A percentile compares a stretch with the other conserved stretches of the same genome.
Conservation (phyloP, 164 flowering plant species). For the Euptelea pleiosperma region DNA sequence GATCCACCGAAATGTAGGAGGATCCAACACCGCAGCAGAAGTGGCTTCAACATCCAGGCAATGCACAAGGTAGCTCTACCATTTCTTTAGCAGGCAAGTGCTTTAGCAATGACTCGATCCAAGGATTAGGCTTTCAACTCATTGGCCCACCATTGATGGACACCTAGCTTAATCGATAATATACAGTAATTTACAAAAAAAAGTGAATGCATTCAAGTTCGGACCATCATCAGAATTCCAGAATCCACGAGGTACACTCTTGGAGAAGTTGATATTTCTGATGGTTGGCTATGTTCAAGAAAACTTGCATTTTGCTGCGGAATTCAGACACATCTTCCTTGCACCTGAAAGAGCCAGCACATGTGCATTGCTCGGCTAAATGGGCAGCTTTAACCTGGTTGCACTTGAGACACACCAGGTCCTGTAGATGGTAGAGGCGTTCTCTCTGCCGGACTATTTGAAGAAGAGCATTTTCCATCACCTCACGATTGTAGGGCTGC, state of each 20-base stretch:
- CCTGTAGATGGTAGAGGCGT: conserved; percentile 85
- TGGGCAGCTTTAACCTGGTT: conserved; percentile 82
- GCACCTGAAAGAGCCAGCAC: conserved; percentile 83
- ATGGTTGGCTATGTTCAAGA: conserved; percentile 53
- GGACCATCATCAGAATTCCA: conserved; percentile 34
- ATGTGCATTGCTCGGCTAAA: conserved; percentile 74
- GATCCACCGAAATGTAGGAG: too few relatives aligned
- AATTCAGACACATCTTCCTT: conserved; percentile 69
- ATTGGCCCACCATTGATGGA: background rate
- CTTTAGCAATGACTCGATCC: too few relatives aligned
- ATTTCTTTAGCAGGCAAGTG: too few relatives aligned
- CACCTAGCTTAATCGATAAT: background rate
- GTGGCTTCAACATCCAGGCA: too few relatives aligned
- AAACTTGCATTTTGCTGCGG: conserved; percentile 62
- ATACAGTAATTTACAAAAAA: background rate
- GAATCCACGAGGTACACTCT: conserved; percentile 79
- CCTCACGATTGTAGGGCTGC: conserved; percentile 83
- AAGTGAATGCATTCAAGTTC: too few relatives aligned
- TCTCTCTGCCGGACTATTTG: conserved; percentile 90
- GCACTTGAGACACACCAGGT: conserved; percentile 81
- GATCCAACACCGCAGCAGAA: too few relatives aligned
- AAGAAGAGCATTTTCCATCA: conserved; percentile 86
- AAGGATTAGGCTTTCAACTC: too few relatives aligned
- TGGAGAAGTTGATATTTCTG: conserved; percentile 74
- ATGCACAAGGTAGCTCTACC: too few relatives aligned